A percentile compares a stretch with the other conserved stretches of the same genome.
Conservation (phyloP, 2,329 filamentous ascomycete genomes). For the Mycocentrospora acerina region DNA sequence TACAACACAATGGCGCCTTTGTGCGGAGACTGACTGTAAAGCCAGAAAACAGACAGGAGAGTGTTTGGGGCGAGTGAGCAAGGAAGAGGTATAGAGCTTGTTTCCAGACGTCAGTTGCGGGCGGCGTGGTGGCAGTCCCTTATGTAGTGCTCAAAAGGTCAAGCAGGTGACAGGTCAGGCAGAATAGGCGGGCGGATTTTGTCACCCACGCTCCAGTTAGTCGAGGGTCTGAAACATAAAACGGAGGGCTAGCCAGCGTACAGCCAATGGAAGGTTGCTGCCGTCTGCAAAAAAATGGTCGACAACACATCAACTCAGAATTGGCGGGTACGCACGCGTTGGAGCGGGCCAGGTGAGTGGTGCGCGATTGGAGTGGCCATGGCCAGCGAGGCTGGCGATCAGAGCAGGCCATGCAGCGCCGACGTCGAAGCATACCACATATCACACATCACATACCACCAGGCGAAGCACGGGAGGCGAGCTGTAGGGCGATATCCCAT, state of each 20-base stretch:
- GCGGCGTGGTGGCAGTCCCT: constrained; percentile 24
- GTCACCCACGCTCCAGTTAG: constrained; percentile 36
- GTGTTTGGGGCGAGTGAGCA: not conserved
- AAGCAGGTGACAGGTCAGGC: constrained; percentile 36
- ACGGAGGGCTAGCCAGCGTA: constrained; percentile 29
- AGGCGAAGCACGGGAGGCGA: too few relatives aligned
- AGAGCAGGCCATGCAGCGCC: constrained; percentile 5
- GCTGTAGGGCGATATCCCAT: too few relatives aligned
- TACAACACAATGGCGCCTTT: constrained; percentile 21
- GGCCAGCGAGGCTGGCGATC: constrained; percentile 16
- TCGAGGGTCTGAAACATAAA: constrained; percentile 40
- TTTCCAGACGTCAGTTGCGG: constrained; percentile 6
- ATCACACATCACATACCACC: too few relatives aligned
- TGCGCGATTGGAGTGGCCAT: constrained; percentile 30
- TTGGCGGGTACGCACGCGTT: constrained; percentile 27
- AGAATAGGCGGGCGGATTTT: constrained; percentile 41
- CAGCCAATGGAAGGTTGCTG: constrained; percentile 31
- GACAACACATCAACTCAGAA: constrained; percentile 43
- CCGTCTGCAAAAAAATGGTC: constrained; percentile 29
- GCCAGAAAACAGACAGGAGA: constrained; percentile 11
- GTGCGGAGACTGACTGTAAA: constrained; percentile 10
- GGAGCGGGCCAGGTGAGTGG: too few relatives aligned
- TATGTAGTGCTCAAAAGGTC: constrained; percentile 37
- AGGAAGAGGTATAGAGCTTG: not conserved
- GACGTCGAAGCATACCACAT: too few relatives aligned